Conservation (phyloP, 208 protist genomes). For the Trypanosoma melophagium region DNA sequence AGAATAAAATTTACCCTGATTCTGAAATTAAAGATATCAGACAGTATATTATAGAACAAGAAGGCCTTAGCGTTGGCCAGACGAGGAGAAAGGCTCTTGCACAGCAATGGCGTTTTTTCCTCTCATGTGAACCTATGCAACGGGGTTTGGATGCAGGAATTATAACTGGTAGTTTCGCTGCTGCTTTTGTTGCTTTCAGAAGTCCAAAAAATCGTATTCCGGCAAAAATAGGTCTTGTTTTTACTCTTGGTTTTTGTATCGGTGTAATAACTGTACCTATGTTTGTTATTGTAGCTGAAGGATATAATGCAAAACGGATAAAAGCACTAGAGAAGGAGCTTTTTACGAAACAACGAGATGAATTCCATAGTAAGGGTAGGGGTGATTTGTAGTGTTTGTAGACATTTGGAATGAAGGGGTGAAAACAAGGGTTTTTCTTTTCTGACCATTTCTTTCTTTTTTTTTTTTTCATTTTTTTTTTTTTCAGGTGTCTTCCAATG, state of each 20-base stretch:
- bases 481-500: not conserved
- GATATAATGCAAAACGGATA: conserved; percentile 71
- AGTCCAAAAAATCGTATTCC: conserved; percentile 65
- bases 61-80: conserved; percentile 77
- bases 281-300: conserved; percentile 60
- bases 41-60: conserved; percentile 84
- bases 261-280: conserved; percentile 69
- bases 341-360: conserved; percentile 69
- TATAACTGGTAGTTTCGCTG: conserved; percentile 70
- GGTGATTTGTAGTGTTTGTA: conserved; percentile 13
- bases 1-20: conserved; percentile 69
- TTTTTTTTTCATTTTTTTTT: conserved; percentile 11
- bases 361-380: conserved; percentile 47
- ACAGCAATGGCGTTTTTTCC: conserved; percentile 86
- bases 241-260: conserved; percentile 65
- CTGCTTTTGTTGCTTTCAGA: conserved; percentile 59
- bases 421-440: not conserved
- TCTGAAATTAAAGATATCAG: conserved; percentile 72
- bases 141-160: conserved; percentile 80
- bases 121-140: conserved; percentile 84
- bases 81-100: conserved; percentile 46
- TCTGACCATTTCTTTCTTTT: conserved; percentile 5
- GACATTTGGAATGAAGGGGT: not conserved
- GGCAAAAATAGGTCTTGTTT: conserved; percentile 59
- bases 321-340: conserved; percentile 73